A percentile compares a stretch with the other conserved stretches of the same genome.
phyloP scores from a whole-genome alignment of 164 flowering plant genomes.

The Dillenia turbinata region DNA sequence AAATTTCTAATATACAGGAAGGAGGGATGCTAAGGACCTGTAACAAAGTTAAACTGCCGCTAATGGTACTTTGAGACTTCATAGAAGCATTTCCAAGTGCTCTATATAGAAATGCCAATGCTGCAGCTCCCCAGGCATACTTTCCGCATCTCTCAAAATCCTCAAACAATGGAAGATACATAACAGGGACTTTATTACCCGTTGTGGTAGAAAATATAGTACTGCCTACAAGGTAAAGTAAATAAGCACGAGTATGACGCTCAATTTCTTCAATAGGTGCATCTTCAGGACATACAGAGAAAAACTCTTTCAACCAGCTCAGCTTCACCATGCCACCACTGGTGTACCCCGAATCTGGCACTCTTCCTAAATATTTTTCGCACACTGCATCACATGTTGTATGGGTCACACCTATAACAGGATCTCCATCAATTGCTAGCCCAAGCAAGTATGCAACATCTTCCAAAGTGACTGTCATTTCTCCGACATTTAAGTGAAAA shows the following conservation, averaged over 20 bases:
- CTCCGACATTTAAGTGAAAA: constrained; percentile 66
- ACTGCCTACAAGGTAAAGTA: constrained; percentile 67
- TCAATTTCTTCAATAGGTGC: constrained; percentile 44
- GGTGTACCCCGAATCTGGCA: constrained; percentile 49
- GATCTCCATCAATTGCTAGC: constrained; percentile 61
- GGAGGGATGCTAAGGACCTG: constrained; percentile 32
- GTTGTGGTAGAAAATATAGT: constrained; percentile 78
- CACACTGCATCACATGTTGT: constrained; percentile 50
- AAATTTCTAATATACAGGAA: no score
- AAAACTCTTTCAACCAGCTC: constrained; percentile 67
- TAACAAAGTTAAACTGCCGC: constrained; percentile 66
- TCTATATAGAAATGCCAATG: constrained; percentile 64
- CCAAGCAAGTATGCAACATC: constrained; percentile 62
- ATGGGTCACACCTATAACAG: constrained; percentile 61
- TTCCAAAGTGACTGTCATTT: constrained; percentile 71
- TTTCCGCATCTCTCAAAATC: constrained; percentile 56
- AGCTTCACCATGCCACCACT: constrained; percentile 84
- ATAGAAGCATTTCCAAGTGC: constrained; percentile 79
- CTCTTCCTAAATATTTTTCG: constrained; percentile 40
- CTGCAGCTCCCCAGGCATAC: constrained; percentile 81
- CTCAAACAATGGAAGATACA: constrained; percentile 70
- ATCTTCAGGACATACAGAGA: constrained; percentile 52
- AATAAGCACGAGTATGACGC: constrained; percentile 60
- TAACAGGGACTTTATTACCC: constrained; percentile 74
- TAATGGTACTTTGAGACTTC: constrained; percentile 63